Evolutionary conservation across 192 early-diverging fungal species (phyloP).

Genomic region (Podila verticillata): DNA sequence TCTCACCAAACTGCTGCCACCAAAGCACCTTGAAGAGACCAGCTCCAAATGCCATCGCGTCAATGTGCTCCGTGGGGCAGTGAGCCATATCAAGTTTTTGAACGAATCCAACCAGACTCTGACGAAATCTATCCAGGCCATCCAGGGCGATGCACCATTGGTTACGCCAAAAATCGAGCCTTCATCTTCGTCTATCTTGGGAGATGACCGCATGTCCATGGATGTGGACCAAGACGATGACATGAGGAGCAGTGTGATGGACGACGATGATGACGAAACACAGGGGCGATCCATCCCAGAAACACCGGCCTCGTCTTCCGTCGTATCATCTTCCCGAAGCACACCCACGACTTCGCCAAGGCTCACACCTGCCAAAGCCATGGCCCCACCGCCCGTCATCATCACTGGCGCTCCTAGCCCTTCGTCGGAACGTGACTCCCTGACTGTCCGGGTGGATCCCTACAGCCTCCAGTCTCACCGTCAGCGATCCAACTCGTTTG

Average conservation of each 20-base stretch:
- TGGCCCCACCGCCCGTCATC: conserved; percentile 41
- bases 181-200: neutral
- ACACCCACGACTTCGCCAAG: conserved; percentile 12
- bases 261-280: neutral
- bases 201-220: conserved; percentile 26
- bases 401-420: conserved; percentile 39
- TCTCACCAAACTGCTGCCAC: conserved; percentile 17
- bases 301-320: conserved; percentile 6
- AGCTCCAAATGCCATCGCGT: conserved; percentile 39
- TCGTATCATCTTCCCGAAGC: conserved; percentile 1
- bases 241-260: conserved; percentile 14
- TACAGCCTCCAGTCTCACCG: conserved; percentile 34
- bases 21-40: conserved; percentile 25
- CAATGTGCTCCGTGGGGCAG: conserved; percentile 42
- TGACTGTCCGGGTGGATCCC: neutral
- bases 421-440: conserved; percentile 7
- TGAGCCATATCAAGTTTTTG: conserved; percentile 44
- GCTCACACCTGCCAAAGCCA: neutral
- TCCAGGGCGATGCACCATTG: conserved; percentile 13
- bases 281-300: conserved; percentile 1
- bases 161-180: neutral
- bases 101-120: conserved; percentile 38
- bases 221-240: conserved; percentile 22
- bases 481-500: conserved; percentile 34
- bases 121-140: conserved; percentile 6